These are phyloP conservation scores for Abrus pulchellus DNA, from an alignment of 306 rosid genomes.

Conservation along the genomic window DNA sequence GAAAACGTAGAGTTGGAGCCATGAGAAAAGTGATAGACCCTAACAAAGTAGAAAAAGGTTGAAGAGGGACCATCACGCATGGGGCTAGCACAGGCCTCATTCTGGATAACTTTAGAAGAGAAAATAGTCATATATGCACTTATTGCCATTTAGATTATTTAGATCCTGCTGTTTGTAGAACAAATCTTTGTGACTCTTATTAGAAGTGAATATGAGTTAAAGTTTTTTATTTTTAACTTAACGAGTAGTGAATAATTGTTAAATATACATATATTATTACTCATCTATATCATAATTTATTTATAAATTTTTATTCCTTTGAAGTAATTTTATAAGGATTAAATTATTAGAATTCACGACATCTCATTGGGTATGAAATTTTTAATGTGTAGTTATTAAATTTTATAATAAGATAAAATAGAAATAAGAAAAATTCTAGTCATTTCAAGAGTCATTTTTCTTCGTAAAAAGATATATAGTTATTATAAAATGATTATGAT, in stretches of 20 bases:
- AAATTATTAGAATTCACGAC: no score
- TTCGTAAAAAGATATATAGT: no score
- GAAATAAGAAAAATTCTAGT: no score
- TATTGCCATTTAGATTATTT: background rate
- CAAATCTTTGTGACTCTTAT: background rate
- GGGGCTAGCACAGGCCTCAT: background rate
- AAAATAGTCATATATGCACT: background rate
- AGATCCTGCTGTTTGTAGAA: background rate
- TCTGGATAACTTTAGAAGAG: background rate
- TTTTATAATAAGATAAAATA: no score
- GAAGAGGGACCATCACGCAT: background rate
- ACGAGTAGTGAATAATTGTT: background rate
- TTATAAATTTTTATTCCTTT: no score
- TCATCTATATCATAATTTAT: no score
- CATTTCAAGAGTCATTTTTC: no score
- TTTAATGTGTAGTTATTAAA: no score
- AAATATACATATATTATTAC: no score
- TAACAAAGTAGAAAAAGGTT: conserved; percentile 16
- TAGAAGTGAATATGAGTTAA: background rate
- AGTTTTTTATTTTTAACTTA: background rate
- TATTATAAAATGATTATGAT: no score
- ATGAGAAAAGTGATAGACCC: conserved; percentile 1
- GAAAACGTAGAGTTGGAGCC: background rate
- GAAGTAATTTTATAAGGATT: no score
- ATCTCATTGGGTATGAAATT: no score